These are phyloP conservation scores for Aspergillus floridensis DNA, from an alignment of 2,329 filamentous ascomycete species.

Conservation along the genomic window DNA sequence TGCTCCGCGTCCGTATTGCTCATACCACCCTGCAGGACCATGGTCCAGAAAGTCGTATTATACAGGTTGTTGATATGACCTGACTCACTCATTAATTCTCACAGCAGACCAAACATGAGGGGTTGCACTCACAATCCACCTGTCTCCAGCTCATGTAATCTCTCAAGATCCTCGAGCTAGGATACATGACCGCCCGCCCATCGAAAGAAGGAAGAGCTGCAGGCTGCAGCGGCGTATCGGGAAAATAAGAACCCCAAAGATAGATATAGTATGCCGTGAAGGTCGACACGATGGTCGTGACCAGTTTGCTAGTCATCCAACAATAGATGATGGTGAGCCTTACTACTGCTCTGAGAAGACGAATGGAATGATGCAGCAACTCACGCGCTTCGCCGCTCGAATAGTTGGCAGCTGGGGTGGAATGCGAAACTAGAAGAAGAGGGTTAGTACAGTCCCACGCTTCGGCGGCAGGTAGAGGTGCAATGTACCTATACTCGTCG, in stretches of 20 bases:
- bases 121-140: conserved; percentile 73
- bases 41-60: conserved; percentile 92
- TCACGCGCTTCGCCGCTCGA: conserved; percentile 79
- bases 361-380: conserved; percentile 14
- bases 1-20: conserved; percentile 76
- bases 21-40: conserved; percentile 76
- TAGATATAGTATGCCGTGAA: conserved; percentile 90
- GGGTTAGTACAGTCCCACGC: neutral
- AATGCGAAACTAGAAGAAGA: conserved; percentile 73
- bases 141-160: conserved; percentile 98
- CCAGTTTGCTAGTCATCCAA: conserved; percentile 67
- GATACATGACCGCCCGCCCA: conserved; percentile 86
- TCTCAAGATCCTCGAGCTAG: conserved; percentile 73
- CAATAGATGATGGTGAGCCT: neutral
- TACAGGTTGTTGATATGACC: conserved; percentile 98
- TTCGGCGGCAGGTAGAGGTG: neutral
- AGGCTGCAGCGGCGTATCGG: conserved; percentile 64
- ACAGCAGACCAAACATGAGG: conserved; percentile 10
- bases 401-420: conserved; percentile 75
- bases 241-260: conserved; percentile 75
- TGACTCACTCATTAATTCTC: conserved; percentile 33
- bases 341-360: neutral
- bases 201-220: conserved; percentile 83
- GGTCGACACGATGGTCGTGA: conserved; percentile 85
- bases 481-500: conserved; percentile 70